Percentiles rank a stretch among this genome's conserved stretches.
These are phyloP conservation scores for Aspergillus steynii DNA, from an alignment of 495 filamentous ascomycete genomes.

Conservation along the genomic window DNA sequence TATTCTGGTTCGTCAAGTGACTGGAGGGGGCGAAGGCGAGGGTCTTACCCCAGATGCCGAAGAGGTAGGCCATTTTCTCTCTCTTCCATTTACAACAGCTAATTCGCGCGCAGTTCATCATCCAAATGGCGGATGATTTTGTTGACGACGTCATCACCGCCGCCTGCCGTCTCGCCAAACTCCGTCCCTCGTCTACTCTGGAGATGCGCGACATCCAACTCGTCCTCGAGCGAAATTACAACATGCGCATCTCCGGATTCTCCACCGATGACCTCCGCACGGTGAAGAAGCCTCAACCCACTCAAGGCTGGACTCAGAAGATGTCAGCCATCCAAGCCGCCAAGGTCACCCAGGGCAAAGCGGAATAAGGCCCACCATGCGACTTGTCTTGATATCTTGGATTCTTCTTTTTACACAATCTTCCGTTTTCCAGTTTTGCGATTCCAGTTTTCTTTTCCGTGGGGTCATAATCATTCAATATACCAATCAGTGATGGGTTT, in stretches of 20 bases:
- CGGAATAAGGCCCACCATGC: conserved; percentile 29
- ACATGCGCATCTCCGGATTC: conserved; percentile 95
- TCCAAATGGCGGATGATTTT: conserved; percentile 90
- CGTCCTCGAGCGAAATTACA: conserved; percentile 94
- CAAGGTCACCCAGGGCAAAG: conserved; percentile 61
- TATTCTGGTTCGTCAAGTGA: conserved; percentile 91
- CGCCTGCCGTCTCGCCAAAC: conserved; percentile 89
- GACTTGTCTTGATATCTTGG: too few relatives aligned
- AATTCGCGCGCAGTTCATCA: conserved; percentile 62
- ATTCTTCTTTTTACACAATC: background rate
- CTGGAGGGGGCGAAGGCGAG: conserved; percentile 70
- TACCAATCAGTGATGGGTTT: background rate
- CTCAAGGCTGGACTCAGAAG: conserved; percentile 86
- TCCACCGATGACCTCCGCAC: conserved; percentile 91
- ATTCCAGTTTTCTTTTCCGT: background rate
- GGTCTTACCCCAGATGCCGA: conserved; percentile 87
- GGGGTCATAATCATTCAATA: background rate
- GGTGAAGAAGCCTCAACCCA: conserved; percentile 86
- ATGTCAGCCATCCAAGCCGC: conserved; percentile 94
- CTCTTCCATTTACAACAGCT: conserved; percentile 11
- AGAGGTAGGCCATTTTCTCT: conserved; percentile 61
- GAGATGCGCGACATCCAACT: conserved; percentile 95
- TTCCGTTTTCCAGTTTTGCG: background rate
- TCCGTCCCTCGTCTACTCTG: conserved; percentile 81
- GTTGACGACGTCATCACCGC: conserved; percentile 84